phyloP scores from a whole-genome alignment of 2,329 filamentous ascomycete genomes.

The Lachnum nothofagi region DNA sequence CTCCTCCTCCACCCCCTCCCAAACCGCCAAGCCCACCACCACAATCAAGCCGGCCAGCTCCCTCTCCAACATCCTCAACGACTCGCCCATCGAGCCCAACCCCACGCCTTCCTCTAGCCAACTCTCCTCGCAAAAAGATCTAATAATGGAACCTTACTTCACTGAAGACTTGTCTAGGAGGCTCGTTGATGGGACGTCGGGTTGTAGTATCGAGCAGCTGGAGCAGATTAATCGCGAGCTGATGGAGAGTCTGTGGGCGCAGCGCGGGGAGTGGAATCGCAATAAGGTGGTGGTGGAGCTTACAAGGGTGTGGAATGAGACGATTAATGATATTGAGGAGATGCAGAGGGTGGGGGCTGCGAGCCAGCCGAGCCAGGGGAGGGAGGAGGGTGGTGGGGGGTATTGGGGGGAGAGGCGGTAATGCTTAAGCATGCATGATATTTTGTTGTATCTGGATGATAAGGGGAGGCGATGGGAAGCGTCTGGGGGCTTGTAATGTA shows the following conservation, averaged over 20 bases:
- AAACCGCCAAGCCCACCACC: slow-evolving; percentile 27
- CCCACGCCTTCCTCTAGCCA: slow-evolving; percentile 19
- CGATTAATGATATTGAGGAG: slow-evolving; percentile 59
- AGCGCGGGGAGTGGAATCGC: slow-evolving; percentile 77
- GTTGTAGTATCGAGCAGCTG: slow-evolving; percentile 72
- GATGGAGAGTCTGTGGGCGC: slow-evolving; percentile 85
- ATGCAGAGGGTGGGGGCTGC: slow-evolving; percentile 30
- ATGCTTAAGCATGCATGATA: no score
- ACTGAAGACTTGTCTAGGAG: slow-evolving; percentile 20
- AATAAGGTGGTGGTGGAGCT: slow-evolving; percentile 63
- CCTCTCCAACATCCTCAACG: slow-evolving; percentile 30
- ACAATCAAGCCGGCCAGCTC: slow-evolving; percentile 21
- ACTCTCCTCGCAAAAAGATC: slow-evolving; percentile 28
- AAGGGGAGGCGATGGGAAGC: no score
- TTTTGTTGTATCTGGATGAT: background rate
- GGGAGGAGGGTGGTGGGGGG: background rate
- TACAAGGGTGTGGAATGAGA: slow-evolving; percentile 67
- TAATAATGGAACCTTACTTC: slow-evolving; percentile 39
- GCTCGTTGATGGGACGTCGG: slow-evolving; percentile 27
- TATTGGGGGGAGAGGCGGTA: no score
- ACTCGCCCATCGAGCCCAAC: slow-evolving; percentile 27
- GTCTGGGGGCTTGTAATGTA: no score
- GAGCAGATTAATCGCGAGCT: slow-evolving; percentile 87
- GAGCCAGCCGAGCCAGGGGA: slow-evolving; percentile 20
- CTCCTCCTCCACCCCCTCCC: slow-evolving; percentile 27